Conservation (phyloP, 306 rosid species). For the Medicago arabica region DNA sequence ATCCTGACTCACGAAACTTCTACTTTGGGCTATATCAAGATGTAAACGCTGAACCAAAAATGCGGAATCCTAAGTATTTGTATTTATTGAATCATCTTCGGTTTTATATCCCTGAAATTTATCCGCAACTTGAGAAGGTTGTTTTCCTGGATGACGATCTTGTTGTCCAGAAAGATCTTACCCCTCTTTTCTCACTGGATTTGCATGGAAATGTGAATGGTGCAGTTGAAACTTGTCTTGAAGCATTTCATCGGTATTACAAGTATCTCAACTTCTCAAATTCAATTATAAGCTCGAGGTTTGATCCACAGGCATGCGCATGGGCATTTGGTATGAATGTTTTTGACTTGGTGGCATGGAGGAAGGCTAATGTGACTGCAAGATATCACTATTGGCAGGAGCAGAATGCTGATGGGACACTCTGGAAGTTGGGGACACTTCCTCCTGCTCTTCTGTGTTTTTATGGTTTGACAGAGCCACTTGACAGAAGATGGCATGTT, state of each 20-base stretch:
- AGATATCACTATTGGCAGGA: slow-evolving; percentile 94
- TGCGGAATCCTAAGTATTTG: slow-evolving; percentile 70
- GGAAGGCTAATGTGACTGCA: slow-evolving; percentile 82
- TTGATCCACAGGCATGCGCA: slow-evolving; percentile 96
- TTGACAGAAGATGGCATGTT: slow-evolving; percentile 99
- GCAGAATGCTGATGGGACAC: slow-evolving; percentile 81
- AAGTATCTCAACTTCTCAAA: slow-evolving; percentile 94
- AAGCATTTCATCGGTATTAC: slow-evolving; percentile 92
- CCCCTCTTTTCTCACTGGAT: slow-evolving; percentile 90
- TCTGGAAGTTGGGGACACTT: slow-evolving; percentile 95
- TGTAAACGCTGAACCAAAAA: slow-evolving; percentile 65
- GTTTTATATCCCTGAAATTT: slow-evolving; percentile 94
- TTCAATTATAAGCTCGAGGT: slow-evolving; percentile 83
- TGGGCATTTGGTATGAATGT: slow-evolving; percentile 99
- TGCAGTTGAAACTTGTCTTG: slow-evolving; percentile 98
- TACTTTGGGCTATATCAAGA: slow-evolving; percentile 75
- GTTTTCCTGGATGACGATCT: slow-evolving; percentile 97
- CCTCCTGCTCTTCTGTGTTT: slow-evolving; percentile 92
- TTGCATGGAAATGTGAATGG: slow-evolving; percentile 98
- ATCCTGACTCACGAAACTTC: slow-evolving; percentile 63
- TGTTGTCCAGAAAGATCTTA: slow-evolving; percentile 95
- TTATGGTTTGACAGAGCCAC: slow-evolving; percentile 97
- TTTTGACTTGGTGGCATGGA: slow-evolving; percentile 93
- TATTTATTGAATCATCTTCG: slow-evolving; percentile 87
- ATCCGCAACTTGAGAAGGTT: slow-evolving; percentile 96